Evolutionary conservation across 495 filamentous ascomycete species (phyloP), one percentile per base, ranked within the genome.

Genomic region (Parmelia sp.): DNA sequence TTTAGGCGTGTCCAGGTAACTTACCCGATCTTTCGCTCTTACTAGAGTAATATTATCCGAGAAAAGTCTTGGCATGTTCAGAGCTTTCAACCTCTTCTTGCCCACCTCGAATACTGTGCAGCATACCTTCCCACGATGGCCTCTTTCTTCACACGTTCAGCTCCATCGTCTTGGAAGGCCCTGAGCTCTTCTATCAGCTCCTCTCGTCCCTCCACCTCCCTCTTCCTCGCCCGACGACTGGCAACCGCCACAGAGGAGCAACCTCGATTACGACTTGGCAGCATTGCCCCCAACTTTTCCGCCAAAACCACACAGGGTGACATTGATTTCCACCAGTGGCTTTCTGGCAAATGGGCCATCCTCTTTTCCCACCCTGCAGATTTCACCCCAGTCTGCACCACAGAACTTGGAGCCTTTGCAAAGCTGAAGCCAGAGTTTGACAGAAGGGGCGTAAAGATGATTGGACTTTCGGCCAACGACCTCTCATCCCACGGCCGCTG

Each of bases 311-410:
- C 86, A 29, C 80, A 84, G 59, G 86, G 86, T 68, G 80, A 87
- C 67, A 84, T 88, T 56, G 82, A 88, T 65, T 88, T 88, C 74
- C 82, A 85, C 68, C 57, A 80, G 66, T 83, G 79, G 74, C 81
- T 88, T 55, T 82, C 77, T 67, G 69, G 82, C 68, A 84, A 75
- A 70, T 88, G 85, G 86, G 77, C 78, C 25, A 83, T 89, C 63
- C 79, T 89, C 37, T 88, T 88, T 74, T 87, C 84, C 12, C 86
- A 89, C 74, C 86, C 86, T 0, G 85, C 84, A 36, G 86, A 89
- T 71, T 89, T 86, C 75, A 88, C 86, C 2, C 85, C 86, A 23
- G 86, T 87, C 47, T 88, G 86, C 74, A 89, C 85, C 4, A 88
- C 86, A 19, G 86, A 89, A 70, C 78, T 89, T 27, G 86, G 86